Evolutionary conservation across 371 early-diverging fungal genomes (phyloP), one percentile per base, ranked within the genome.

Genomic region (Mucor plumbeus): DNA sequence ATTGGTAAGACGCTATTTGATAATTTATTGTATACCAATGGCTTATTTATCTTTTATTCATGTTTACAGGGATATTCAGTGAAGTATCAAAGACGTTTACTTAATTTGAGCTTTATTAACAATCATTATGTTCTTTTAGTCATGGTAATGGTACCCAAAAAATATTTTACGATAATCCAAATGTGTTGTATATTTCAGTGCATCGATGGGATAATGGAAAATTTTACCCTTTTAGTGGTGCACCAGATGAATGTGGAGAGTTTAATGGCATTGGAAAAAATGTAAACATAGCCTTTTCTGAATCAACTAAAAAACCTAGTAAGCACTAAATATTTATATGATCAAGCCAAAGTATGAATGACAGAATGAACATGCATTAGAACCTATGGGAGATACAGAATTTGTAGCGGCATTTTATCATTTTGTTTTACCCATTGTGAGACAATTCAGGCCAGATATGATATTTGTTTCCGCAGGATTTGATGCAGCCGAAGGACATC

Each of bases 391-490:
- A n/a, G 89, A 90, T 71, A 80, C 85, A 4, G 90, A 88, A 41
- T 90, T 87, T 61, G 72, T 88, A 54, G 84, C 85, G n/a, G 88
- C 88, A 11, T 86, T 90, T 63, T 77, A 86, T 78, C 82, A 86
- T 66, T 74, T 90, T 50, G 72, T 90, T 35, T 56, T 86, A 56
- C 90, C 90, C 5, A 88, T 90, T 44, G 83, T 86, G 13, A 73
- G 77, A 40, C 86, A 90, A 62, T 90, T 87, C 59, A 65, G 73
- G 11, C 89, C 90, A 15, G 88, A 90, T 71, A 82, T 90, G 67
- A 88, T 89, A 50, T 81, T 89, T 64, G 86, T 90, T 35, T 89
- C 90, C 33, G 89, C 89, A 38, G 90, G 90, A 15, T 90, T 88
- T 64, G 90, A 89, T 73, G 88, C 90, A 5, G 89, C 90, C 10